Conservation (phyloP, 257 asterid genomes). For the Nicotiana attenuata region DNA sequence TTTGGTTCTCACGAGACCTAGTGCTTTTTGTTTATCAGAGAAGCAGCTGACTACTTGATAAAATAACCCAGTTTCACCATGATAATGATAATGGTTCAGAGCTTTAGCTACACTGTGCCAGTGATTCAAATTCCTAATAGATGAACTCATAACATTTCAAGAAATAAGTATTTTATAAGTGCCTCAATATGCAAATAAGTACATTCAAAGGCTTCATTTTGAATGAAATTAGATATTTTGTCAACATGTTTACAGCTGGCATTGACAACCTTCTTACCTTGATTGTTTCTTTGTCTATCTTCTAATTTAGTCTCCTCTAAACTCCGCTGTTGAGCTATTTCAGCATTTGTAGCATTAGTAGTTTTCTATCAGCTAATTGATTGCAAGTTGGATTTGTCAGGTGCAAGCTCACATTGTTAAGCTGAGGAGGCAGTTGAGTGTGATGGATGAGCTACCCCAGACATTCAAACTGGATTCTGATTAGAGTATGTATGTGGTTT, state of each 20-base stretch:
- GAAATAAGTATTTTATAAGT: neutral
- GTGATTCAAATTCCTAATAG: neutral
- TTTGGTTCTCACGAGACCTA: neutral
- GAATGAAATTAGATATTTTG: neutral
- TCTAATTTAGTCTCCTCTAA: conserved; percentile 1
- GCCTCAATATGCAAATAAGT: conserved; percentile 1
- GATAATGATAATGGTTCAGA: neutral
- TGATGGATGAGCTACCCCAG: conserved; percentile 57
- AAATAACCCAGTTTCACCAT: neutral
- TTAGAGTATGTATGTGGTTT: conserved; percentile 21
- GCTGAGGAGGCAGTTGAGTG: conserved; percentile 65
- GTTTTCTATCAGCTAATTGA: neutral
- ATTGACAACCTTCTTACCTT: neutral
- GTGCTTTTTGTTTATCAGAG: neutral
- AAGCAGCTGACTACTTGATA: neutral
- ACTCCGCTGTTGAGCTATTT: neutral
- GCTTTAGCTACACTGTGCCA: neutral
- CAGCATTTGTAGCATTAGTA: neutral
- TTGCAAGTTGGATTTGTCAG: conserved; percentile 27
- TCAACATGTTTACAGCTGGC: neutral
- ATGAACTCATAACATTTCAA: neutral
- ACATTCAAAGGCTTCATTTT: neutral
- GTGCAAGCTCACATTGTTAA: conserved; percentile 76
- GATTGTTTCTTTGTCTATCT: neutral
- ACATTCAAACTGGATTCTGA: conserved; percentile 45